Conservation (phyloP, 805 yeast genomes). For the Millerozyma acaciae region DNA sequence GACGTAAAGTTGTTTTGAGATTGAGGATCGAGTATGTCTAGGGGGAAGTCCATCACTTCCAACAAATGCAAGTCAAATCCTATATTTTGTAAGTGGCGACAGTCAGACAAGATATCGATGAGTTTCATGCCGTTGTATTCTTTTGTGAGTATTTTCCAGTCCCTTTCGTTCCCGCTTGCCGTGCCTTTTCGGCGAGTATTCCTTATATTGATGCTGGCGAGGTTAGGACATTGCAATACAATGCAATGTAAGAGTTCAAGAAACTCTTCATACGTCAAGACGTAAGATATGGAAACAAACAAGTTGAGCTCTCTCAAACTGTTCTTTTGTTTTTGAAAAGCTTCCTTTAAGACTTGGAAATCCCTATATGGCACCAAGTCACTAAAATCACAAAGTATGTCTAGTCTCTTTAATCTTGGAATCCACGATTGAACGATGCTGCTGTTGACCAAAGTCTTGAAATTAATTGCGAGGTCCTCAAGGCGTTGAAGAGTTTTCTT, state of each 20-base stretch:
- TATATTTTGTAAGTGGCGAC: slow-evolving; percentile 7
- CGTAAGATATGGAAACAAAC: slow-evolving; percentile 13
- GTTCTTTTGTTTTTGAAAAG: neutral
- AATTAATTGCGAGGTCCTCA: slow-evolving; percentile 15
- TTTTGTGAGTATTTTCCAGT: slow-evolving; percentile 4
- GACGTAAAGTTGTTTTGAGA: neutral
- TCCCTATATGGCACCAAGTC: slow-evolving; percentile 8
- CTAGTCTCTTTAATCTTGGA: slow-evolving; percentile 13
- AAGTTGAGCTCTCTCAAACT: slow-evolving; percentile 11
- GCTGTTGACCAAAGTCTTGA: slow-evolving; percentile 11
- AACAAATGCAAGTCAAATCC: slow-evolving; percentile 14
- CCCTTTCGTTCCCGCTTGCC: neutral
- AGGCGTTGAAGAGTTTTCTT: slow-evolving; percentile 8
- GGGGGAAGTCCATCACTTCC: slow-evolving; percentile 4
- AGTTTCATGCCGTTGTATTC: slow-evolving; percentile 3
- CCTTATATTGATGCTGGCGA: slow-evolving; percentile 9
- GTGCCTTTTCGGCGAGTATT: slow-evolving; percentile 5
- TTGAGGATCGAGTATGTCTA: neutral
- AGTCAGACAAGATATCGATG: slow-evolving; percentile 4
- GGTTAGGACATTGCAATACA: slow-evolving; percentile 2
- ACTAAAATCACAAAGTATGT: slow-evolving; percentile 18
- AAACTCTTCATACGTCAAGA: slow-evolving; percentile 10
- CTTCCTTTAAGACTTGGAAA: neutral
- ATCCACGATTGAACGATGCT: slow-evolving; percentile 2
- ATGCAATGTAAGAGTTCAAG: slow-evolving; percentile 7